Conservation (phyloP, 768 basidiomycete genomes). For the Lactarius hatsudake region DNA sequence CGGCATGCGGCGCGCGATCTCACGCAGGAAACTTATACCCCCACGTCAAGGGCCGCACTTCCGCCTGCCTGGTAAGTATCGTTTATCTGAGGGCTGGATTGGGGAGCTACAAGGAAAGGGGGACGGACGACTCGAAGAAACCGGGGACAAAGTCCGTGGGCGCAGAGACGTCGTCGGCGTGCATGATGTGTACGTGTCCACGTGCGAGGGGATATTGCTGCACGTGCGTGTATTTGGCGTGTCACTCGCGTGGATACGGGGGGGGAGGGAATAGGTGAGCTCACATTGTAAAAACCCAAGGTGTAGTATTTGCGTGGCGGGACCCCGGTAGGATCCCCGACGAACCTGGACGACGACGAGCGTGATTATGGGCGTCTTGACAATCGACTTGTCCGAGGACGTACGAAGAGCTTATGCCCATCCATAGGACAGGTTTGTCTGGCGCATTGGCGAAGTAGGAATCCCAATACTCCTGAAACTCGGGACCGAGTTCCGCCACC, state of each 20-base stretch:
- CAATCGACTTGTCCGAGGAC: not conserved
- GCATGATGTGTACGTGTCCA: constrained; percentile 28
- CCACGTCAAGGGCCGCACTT: constrained; percentile 47
- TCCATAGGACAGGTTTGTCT: constrained; percentile 29
- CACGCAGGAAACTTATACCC: constrained; percentile 54
- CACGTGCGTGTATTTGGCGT: not conserved
- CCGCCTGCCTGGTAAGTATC: constrained; percentile 29
- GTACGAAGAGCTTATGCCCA: constrained; percentile 22
- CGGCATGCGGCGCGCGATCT: constrained; percentile 52
- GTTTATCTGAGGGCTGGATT: too few relatives aligned
- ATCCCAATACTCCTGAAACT: constrained; percentile 29
- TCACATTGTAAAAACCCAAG: constrained; percentile 11
- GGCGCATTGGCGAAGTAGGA: constrained; percentile 26
- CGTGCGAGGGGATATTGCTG: constrained; percentile 24
- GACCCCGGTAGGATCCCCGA: not conserved
- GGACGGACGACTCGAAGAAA: constrained; percentile 32
- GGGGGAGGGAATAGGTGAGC: not conserved
- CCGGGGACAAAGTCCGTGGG: constrained; percentile 29
- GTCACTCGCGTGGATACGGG: too few relatives aligned
- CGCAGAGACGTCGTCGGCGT: constrained; percentile 27
- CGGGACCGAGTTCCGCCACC: constrained; percentile 28
- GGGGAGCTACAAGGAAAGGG: constrained; percentile 9
- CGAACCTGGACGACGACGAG: not conserved
- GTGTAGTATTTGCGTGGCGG: constrained; percentile 26
- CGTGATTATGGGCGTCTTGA: not conserved